Evolutionary conservation across 1,284 basidiomycete species (phyloP).

Genomic region (Sutorius eximius): DNA sequence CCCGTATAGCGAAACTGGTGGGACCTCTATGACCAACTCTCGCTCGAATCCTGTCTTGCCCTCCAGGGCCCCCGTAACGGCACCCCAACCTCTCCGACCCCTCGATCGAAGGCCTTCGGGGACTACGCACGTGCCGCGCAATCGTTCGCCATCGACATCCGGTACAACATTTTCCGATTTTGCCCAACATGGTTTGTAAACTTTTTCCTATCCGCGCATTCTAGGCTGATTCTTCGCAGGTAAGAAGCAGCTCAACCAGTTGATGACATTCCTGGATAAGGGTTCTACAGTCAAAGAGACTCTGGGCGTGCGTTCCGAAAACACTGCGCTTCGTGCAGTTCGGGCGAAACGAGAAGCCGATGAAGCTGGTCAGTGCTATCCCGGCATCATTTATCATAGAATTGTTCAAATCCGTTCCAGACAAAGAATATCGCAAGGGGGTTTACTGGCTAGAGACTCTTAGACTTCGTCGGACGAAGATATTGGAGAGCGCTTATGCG

Average conservation of each 20-base stretch:
- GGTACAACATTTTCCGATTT: conserved; percentile 72
- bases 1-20: conserved; percentile 19
- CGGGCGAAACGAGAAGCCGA: conserved; percentile 88
- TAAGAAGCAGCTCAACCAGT: conserved; percentile 74
- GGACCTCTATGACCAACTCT: conserved; percentile 33
- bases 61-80: conserved; percentile 49
- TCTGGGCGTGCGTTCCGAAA: conserved; percentile 56
- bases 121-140: conserved; percentile 51
- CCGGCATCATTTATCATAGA: neutral
- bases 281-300: conserved; percentile 59
- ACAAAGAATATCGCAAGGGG: conserved; percentile 89
- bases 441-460: conserved; percentile 95
- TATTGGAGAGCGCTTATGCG: conserved; percentile 76
- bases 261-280: conserved; percentile 78
- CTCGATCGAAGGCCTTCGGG: conserved; percentile 73
- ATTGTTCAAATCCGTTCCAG: conserved; percentile 40
- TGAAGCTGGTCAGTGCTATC: conserved; percentile 69
- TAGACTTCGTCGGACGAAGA: conserved; percentile 78
- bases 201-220: neutral
- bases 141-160: conserved; percentile 69
- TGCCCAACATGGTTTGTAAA: conserved; percentile 65
- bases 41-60: conserved; percentile 36
- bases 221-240: conserved; percentile 41
- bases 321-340: conserved; percentile 67
- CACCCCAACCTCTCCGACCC: conserved; percentile 69